Conservation (phyloP, 2,329 filamentous ascomycete species). For the Scortechinia acanthostroma region DNA sequence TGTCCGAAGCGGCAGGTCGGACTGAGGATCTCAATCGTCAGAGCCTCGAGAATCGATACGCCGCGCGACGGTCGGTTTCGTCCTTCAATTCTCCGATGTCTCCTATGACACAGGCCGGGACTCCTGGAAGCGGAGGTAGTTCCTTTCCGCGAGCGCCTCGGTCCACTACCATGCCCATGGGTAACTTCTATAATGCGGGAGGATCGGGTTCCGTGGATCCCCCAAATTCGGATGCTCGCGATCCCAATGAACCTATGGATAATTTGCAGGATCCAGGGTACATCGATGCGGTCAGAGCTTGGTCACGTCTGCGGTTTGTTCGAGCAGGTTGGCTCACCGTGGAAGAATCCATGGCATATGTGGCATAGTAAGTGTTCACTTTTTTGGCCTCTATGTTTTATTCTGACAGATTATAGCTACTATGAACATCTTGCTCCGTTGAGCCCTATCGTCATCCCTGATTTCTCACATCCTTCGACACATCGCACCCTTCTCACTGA, state of each 20-base stretch:
- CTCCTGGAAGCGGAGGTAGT: background rate
- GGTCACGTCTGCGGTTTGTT: constrained; percentile 58
- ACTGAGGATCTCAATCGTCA: constrained; percentile 42
- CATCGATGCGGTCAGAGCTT: constrained; percentile 43
- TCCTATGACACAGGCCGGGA: background rate
- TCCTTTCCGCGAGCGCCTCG: constrained; percentile 2
- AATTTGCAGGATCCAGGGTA: constrained; percentile 22
- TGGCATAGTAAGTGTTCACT: constrained; percentile 41
- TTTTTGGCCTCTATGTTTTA: constrained; percentile 2
- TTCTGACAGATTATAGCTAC: constrained; percentile 28
- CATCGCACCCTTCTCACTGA: constrained; percentile 49
- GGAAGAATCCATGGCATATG: constrained; percentile 55
- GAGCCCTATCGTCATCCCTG: constrained; percentile 54
- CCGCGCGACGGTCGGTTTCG: constrained; percentile 4
- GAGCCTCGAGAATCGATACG: constrained; percentile 31
- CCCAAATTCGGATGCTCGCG: constrained; percentile 4
- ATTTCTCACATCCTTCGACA: constrained; percentile 45
- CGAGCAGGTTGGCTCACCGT: constrained; percentile 61
- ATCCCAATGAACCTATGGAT: constrained; percentile 13
- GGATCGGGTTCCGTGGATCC: background rate
- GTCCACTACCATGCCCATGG: background rate
- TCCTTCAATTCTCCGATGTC: background rate
- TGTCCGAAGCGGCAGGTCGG: constrained; percentile 47
- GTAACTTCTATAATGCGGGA: background rate
- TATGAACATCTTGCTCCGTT: constrained; percentile 53